Conservation (phyloP, 352 stramenopile genomes). For the Pythium aristosporum region DNA sequence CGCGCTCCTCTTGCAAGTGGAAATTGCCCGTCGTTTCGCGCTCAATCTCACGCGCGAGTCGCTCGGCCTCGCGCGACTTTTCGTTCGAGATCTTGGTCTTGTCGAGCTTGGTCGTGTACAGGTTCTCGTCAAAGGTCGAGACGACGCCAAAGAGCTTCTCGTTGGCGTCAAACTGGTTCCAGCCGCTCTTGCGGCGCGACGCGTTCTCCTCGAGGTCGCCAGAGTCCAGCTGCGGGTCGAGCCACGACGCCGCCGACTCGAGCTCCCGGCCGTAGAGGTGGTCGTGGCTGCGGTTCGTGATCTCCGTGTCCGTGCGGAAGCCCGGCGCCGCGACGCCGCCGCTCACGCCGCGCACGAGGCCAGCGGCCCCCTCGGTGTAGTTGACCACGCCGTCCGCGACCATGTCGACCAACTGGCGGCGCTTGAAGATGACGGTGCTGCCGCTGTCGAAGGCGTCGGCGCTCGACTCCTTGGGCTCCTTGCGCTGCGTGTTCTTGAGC, state of each 20-base stretch:
- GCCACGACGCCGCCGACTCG: conserved; percentile 70
- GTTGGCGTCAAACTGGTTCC: conserved; percentile 98
- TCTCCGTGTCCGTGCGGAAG: conserved; percentile 91
- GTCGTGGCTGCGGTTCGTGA: conserved; percentile 70
- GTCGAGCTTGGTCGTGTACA: conserved; percentile 98
- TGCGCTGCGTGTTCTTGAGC: conserved; percentile 70
- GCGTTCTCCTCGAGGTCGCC: conserved; percentile 62
- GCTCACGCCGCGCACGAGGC: conserved; percentile 10
- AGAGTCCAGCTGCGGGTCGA: conserved; percentile 78
- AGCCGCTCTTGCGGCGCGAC: conserved; percentile 54
- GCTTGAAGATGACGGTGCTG: conserved; percentile 76
- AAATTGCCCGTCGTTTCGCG: conserved; percentile 89
- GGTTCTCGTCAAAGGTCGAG: conserved; percentile 95
- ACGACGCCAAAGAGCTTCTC: conserved; percentile 96
- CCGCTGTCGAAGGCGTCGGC: conserved; percentile 53
- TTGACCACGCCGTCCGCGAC: conserved; percentile 56
- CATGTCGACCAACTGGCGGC: conserved; percentile 62
- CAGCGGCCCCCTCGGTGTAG: conserved; percentile 51
- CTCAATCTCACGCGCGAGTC: conserved; percentile 95
- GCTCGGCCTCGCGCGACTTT: conserved; percentile 89
- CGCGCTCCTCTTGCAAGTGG: conserved; percentile 95
- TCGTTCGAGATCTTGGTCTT: conserved; percentile 88
- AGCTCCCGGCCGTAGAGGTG: conserved; percentile 72
- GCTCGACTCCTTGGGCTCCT: conserved; percentile 17
- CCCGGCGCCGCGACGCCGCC: conserved; percentile 24